Base-by-base conservation (phyloP, 73 alveolate species). In the Uronychia binucleata region DNA sequence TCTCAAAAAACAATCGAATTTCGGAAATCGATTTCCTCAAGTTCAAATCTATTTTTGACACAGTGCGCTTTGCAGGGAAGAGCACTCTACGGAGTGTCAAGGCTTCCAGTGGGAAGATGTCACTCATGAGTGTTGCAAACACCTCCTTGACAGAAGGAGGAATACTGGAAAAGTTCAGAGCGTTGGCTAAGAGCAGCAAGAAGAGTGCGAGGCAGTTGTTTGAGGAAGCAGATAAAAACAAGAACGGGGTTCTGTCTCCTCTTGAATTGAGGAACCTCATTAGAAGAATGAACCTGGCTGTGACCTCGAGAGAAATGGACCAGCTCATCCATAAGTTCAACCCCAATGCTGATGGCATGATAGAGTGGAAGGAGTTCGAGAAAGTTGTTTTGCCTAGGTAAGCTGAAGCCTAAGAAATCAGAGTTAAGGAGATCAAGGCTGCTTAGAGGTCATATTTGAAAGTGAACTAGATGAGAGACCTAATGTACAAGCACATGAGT, bases 211-310 rank as follows among this genome's bases (percentile, higher is more conserved):
- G 74, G 77, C 86, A 92, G 75, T 35, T 94, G 31, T 93, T 96
- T 74, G 86, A 80, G 67, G 87, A 91, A 30, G 82, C 82, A 32
- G 99, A 96, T 88, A 59, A 77, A 31, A 97, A 94, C 78, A 91
- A 89, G 31, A 88, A 89, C 77, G 98, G 98, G 33, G 58, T 58
- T 14, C 77, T 96, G 0, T 85, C 98, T 0, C 82, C 85, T 27
- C 57, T 94, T 26, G 98, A 96, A 74, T 93, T 96, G 77, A 94
- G 99, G 87, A 77, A 94, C 27, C 98, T 96, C 27, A 88, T 96
- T 28, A 86, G 97, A 86, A 90, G 80, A 35, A 91, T 96, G 31
- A 89, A 91, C 83, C 83, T 96, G 58, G 98, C 97, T 1, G 77
- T 96, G 75, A 82, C 95, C 1, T 84, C 95, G 11, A 88, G 95